Conservation (phyloP, 2,329 filamentous ascomycete genomes). For the Ascocoryne sarcoides region DNA sequence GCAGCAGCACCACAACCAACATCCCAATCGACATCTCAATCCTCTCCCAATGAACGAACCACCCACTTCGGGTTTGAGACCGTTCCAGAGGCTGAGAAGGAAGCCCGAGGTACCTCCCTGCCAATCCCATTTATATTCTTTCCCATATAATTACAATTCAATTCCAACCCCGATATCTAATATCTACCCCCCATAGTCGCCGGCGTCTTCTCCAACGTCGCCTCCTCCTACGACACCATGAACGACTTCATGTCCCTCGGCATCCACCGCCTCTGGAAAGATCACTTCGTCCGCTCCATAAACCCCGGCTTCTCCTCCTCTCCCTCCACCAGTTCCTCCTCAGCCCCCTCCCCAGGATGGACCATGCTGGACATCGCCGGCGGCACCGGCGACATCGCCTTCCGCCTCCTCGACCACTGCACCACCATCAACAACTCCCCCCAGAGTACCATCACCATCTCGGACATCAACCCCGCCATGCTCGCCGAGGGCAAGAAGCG, state of each 20-base stretch:
- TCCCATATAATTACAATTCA: neutral
- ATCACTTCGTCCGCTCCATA: conserved; percentile 86
- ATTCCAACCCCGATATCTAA: neutral
- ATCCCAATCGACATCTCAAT: too few species aligned
- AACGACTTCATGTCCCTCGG: conserved; percentile 99
- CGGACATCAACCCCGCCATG: conserved; percentile 96
- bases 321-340: conserved; percentile 35
- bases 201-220: conserved; percentile 89
- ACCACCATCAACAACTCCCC: conserved; percentile 72
- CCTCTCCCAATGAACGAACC: too few species aligned
- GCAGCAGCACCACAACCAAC: conserved; percentile 12
- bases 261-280: conserved; percentile 94
- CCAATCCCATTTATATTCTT: too few species aligned
- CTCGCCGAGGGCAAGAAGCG: conserved; percentile 79
- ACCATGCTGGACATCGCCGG: conserved; percentile 92
- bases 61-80: conserved; percentile 31
- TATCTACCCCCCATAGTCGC: conserved; percentile 31
- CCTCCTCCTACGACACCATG: conserved; percentile 86
- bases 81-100: conserved; percentile 29
- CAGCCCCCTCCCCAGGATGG: conserved; percentile 43
- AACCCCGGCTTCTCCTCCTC: conserved; percentile 53
- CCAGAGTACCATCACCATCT: conserved; percentile 76
- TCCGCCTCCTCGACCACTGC: conserved; percentile 86
- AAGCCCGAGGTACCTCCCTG: conserved; percentile 27
- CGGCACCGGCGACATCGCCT: conserved; percentile 95